Conservation (phyloP, 1,284 basidiomycete genomes). For the Ganoderma boninense region DNA sequence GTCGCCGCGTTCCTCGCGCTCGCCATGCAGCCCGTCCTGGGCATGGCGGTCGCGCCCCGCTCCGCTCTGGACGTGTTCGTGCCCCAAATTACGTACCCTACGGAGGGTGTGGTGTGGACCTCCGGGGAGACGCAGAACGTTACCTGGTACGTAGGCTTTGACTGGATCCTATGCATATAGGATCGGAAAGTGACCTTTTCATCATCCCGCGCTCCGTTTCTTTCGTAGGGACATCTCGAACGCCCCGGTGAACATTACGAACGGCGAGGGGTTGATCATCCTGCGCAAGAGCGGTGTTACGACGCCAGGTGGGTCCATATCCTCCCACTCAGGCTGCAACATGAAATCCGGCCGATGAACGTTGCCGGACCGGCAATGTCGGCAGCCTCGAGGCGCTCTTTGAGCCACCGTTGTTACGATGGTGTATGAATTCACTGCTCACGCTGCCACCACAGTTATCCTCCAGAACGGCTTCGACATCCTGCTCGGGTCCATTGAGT, state of each 20-base stretch:
- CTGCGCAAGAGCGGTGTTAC: conserved; percentile 46
- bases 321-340: too few species aligned
- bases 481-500: conserved; percentile 21
- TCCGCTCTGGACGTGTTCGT: conserved; percentile 49
- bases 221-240: conserved; percentile 47
- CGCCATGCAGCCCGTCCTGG: conserved; percentile 21
- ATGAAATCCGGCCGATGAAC: too few species aligned
- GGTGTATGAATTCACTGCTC: too few species aligned
- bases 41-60: conserved; percentile 16
- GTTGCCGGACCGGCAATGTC: too few species aligned
- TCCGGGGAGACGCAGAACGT: conserved; percentile 48
- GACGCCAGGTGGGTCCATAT: conserved; percentile 33
- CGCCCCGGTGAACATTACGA: conserved; percentile 53
- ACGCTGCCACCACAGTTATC: neutral
- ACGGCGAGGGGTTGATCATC: conserved; percentile 47
- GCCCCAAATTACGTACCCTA: conserved; percentile 49
- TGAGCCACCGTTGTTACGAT: too few species aligned
- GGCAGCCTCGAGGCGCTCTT: too few species aligned
- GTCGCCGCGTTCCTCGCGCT: conserved; percentile 22
- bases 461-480: conserved; percentile 28
- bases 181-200: neutral
- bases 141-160: conserved; percentile 46
- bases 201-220: neutral
- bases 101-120: conserved; percentile 45
- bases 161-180: neutral